phyloP scores from a whole-genome alignment of 1,139 yeast species.

The Kodamaea arcana region DNA sequence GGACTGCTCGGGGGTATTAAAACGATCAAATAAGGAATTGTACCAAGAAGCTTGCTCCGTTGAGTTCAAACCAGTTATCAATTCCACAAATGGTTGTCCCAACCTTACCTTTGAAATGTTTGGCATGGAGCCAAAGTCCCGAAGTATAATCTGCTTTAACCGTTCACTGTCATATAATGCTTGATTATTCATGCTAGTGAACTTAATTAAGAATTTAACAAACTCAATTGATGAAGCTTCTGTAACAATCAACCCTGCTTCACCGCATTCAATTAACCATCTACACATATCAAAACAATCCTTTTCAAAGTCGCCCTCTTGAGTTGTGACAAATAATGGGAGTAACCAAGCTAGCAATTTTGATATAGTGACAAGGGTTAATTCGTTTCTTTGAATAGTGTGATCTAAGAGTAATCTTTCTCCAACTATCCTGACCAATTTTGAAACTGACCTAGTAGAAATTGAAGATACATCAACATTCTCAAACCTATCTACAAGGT shows the following conservation, averaged over 20 bases:
- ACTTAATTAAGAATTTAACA: conserved; percentile 16
- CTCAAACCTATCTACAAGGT: conserved; percentile 4
- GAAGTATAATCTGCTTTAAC: conserved; percentile 11
- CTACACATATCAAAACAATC: conserved; percentile 34
- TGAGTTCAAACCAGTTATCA: conserved; percentile 5
- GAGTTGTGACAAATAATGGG: conserved; percentile 9
- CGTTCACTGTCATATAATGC: conserved; percentile 9
- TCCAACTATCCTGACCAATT: conserved; percentile 26
- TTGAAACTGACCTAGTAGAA: conserved; percentile 5
- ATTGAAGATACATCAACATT: background rate
- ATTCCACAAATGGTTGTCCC: conserved; percentile 6
- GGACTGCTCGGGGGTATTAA: conserved; percentile 30
- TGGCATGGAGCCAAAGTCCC: conserved; percentile 14
- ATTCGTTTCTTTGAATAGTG: conserved; percentile 34
- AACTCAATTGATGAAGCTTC: conserved; percentile 18
- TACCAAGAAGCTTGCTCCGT: conserved; percentile 27
- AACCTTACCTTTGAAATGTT: conserved; percentile 17
- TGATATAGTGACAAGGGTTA: conserved; percentile 25
- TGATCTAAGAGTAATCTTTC: conserved; percentile 25
- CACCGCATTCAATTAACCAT: conserved; percentile 31
- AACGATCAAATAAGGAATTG: conserved; percentile 25
- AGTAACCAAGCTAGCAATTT: conserved; percentile 17
- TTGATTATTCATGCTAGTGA: conserved; percentile 11
- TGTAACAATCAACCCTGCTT: conserved; percentile 23
- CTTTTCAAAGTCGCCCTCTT: conserved; percentile 18